These are phyloP conservation scores for Verticillium nonalfalfae DNA, from an alignment of 2,329 filamentous ascomycete species.

Conservation along the genomic window DNA sequence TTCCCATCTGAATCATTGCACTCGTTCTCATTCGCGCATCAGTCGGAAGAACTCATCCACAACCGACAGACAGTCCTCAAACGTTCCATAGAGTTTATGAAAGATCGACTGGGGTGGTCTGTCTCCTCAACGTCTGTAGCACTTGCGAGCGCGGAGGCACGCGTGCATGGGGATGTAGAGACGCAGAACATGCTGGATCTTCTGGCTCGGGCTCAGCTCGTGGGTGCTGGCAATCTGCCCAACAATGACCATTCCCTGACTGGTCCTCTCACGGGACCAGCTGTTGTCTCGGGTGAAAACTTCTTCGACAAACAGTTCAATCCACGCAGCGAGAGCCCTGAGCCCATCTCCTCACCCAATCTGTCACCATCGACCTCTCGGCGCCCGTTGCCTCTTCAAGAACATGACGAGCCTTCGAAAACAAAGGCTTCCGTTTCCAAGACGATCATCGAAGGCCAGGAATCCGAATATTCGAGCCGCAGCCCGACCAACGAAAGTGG, in stretches of 20 bases:
- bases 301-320: conserved; percentile 80
- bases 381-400: conserved; percentile 3
- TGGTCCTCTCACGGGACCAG: conserved; percentile 73
- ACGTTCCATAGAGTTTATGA: conserved; percentile 93
- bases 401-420: conserved; percentile 3
- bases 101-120: conserved; percentile 80
- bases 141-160: conserved; percentile 77
- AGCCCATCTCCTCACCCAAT: conserved; percentile 30
- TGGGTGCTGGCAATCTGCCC: conserved; percentile 60
- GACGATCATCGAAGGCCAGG: conserved; percentile 15
- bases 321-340: conserved; percentile 44
- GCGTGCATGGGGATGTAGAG: conserved; percentile 75
- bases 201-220: conserved; percentile 72
- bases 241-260: conserved; percentile 34
- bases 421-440: conserved; percentile 8
- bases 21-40: conserved; percentile 96
- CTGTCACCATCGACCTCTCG: conserved; percentile 23
- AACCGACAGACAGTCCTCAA: conserved; percentile 90
- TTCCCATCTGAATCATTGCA: conserved; percentile 96
- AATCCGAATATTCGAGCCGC: conserved; percentile 44
- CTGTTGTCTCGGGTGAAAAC: conserved; percentile 66
- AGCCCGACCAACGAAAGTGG: conserved; percentile 51
- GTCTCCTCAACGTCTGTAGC: conserved; percentile 59
- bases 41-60: conserved; percentile 86
- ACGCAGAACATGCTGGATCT: conserved; percentile 88